These are phyloP conservation scores for Leishmania lainsoni DNA, from an alignment of 208 protist species.

Conservation along the genomic window DNA sequence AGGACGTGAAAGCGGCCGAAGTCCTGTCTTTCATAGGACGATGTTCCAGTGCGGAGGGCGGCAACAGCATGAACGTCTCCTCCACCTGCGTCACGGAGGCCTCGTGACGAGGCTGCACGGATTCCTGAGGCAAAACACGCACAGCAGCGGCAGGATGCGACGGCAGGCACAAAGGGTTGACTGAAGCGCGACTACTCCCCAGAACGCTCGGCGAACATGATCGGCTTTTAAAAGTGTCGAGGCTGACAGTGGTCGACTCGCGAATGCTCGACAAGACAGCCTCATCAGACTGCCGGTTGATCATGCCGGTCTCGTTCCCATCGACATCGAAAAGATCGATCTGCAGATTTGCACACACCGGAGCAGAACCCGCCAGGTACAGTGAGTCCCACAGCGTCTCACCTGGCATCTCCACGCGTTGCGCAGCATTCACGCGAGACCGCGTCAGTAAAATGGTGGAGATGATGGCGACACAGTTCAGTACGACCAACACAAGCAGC, in stretches of 20 bases:
- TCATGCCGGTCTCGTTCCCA: neutral
- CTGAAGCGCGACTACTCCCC: neutral
- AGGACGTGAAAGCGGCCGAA: neutral
- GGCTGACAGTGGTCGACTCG: slow-evolving; percentile 9
- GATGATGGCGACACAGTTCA: slow-evolving; percentile 22
- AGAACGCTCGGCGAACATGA: neutral
- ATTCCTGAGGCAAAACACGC: neutral
- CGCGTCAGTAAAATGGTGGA: neutral
- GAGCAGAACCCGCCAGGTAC: neutral
- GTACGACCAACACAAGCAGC: slow-evolving; percentile 16
- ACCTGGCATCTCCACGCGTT: neutral
- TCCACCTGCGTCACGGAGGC: neutral
- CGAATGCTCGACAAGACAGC: slow-evolving; percentile 27
- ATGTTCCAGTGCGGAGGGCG: neutral
- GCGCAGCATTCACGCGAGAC: neutral
- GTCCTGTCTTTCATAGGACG: neutral
- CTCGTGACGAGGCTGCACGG: neutral
- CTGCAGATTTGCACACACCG: neutral
- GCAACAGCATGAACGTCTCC: slow-evolving; percentile 7
- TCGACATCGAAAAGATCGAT: neutral
- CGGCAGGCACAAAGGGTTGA: neutral
- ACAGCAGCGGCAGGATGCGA: neutral
- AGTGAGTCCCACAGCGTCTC: neutral
- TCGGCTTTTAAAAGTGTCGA: neutral
- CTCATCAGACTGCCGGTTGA: slow-evolving; percentile 1